Percentiles rank a stretch among this genome's conserved stretches.
Conservation (phyloP, 1,139 yeast genomes). For the Yamadazyma mexicana region DNA sequence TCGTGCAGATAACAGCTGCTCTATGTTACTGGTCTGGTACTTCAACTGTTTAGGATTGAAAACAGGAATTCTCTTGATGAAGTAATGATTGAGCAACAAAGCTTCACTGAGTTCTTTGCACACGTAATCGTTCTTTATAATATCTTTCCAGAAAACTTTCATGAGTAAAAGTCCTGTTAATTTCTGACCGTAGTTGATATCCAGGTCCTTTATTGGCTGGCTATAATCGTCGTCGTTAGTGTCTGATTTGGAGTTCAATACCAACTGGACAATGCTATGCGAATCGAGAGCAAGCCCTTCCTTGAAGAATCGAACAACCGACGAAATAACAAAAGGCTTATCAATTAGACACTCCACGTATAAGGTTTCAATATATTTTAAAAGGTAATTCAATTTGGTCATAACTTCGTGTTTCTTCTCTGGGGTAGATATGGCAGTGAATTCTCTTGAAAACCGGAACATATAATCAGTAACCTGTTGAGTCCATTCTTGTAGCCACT, state of each 20-base stretch:
- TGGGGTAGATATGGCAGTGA: slow-evolving; percentile 22
- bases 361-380: slow-evolving; percentile 60
- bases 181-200: slow-evolving; percentile 38
- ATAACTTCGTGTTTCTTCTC: slow-evolving; percentile 49
- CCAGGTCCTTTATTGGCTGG: slow-evolving; percentile 18
- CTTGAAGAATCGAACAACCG: slow-evolving; percentile 59
- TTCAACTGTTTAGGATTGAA: slow-evolving; percentile 9
- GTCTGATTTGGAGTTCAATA: slow-evolving; percentile 14
- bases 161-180: slow-evolving; percentile 53
- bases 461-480: slow-evolving; percentile 67
- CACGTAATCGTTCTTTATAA: slow-evolving; percentile 52
- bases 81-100: slow-evolving; percentile 42
- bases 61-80: slow-evolving; percentile 25
- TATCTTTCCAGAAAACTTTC: slow-evolving; percentile 71
- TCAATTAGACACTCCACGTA: slow-evolving; percentile 71
- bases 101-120: slow-evolving; percentile 62
- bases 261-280: slow-evolving; percentile 21
- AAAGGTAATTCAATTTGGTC: slow-evolving; percentile 54
- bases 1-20: slow-evolving; percentile 12
- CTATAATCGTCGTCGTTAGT: slow-evolving; percentile 13
- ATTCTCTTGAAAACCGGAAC: slow-evolving; percentile 49
- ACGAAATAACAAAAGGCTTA: slow-evolving; percentile 56
- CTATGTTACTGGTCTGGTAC: slow-evolving; percentile 4
- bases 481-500: slow-evolving; percentile 88
- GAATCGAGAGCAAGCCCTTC: slow-evolving; percentile 50